These are phyloP conservation scores for Chloropicon primus DNA, from an alignment of 139 green algal species.

Conservation along the genomic window DNA sequence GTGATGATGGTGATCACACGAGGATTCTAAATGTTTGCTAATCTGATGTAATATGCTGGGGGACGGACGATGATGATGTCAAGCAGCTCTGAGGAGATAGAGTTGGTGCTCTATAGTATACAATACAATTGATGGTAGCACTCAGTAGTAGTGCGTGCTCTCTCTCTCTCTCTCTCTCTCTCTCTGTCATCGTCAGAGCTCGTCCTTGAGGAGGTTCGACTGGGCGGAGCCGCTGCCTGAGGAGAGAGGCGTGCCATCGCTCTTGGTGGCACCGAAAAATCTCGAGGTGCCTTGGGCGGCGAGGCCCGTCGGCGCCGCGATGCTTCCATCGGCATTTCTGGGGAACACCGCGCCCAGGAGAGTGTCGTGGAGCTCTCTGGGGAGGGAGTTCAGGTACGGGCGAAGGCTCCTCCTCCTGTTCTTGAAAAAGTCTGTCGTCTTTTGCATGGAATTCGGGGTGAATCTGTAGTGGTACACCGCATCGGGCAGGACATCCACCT, in stretches of 20 bases:
- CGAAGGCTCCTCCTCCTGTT: constrained; percentile 18
- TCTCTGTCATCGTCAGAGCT: not conserved
- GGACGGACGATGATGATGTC: no score
- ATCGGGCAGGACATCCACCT: constrained; percentile 16
- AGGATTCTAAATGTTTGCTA: no score
- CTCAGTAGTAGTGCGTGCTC: no score
- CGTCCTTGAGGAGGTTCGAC: not conserved
- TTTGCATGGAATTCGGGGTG: constrained; percentile 19
- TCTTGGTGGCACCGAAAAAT: constrained; percentile 5
- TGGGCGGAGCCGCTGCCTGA: not conserved
- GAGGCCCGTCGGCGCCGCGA: constrained; percentile 5
- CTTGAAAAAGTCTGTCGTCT: constrained; percentile 19
- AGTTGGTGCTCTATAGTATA: no score
- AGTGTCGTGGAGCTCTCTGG: constrained; percentile 8
- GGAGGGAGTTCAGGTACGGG: constrained; percentile 19
- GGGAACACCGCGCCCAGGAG: constrained; percentile 19
- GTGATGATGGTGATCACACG: no score
- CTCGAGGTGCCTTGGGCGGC: constrained; percentile 10
- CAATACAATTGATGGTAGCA: no score
- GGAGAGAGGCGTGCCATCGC: not conserved
- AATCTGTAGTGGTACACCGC: constrained; percentile 24
- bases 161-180: no score
- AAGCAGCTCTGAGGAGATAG: no score
- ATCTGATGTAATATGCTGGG: no score
- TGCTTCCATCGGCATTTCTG: constrained; percentile 2